phyloP scores from a whole-genome alignment of 2,329 filamentous ascomycete genomes.

The Trichoderma gracile region DNA sequence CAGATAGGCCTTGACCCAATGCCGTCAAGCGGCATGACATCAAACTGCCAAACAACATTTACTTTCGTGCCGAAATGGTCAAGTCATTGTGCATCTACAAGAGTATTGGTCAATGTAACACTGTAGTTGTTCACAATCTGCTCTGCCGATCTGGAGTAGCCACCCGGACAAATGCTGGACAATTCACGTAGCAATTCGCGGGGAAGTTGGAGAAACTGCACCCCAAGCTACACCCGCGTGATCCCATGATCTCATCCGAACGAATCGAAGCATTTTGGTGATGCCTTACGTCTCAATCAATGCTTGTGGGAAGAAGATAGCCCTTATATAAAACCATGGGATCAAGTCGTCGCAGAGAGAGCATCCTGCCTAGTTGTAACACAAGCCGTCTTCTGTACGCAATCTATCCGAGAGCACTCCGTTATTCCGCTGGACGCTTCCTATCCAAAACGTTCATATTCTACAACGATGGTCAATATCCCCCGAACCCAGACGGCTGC shows the following conservation, averaged over 20 bases:
- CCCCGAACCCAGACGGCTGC: constrained; percentile 28
- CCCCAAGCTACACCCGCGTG: neutral
- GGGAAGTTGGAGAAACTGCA: constrained; percentile 24
- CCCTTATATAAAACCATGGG: neutral
- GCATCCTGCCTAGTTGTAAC: neutral
- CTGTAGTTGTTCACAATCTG: neutral
- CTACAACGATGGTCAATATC: constrained; percentile 21
- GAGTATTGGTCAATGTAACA: neutral
- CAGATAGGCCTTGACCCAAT: neutral
- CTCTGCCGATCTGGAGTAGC: constrained; percentile 2
- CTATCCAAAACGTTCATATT: neutral
- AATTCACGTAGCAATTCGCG: constrained; percentile 3
- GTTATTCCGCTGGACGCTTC: too few relatives aligned
- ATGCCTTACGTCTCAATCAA: neutral
- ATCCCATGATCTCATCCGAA: neutral
- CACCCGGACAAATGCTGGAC: constrained; percentile 19
- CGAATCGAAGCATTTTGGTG: neutral
- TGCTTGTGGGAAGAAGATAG: too few relatives aligned
- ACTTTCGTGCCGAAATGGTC: neutral
- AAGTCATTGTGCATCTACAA: neutral
- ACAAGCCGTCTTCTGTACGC: neutral
- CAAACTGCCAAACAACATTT: neutral
- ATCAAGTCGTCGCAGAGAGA: neutral
- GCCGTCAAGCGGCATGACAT: neutral
- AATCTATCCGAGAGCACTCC: neutral